Evolutionary conservation across 2,329 filamentous ascomycete species (phyloP), one percentile per base, ranked within the genome.

Genomic region (Harringtonia aguacate): DNA sequence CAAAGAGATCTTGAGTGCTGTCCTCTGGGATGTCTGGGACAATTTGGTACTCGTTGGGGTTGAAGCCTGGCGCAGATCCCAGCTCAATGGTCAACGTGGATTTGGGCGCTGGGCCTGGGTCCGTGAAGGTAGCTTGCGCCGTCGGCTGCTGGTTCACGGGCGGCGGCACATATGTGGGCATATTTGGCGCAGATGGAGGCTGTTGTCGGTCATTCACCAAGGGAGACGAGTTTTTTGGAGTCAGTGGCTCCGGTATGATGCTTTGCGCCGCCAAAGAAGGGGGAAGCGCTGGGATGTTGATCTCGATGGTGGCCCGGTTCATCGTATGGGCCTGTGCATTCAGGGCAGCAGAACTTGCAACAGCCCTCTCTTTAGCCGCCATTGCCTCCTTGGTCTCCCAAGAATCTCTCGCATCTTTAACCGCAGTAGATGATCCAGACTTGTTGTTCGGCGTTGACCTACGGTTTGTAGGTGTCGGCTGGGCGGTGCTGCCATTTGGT

Each of bases 1-100:
- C 70, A 18, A 82, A 65, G 3, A 76, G 61, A 40, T 74, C 76
- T 44, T 76, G 73, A 13, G 74, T 70, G 8, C 68, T 70, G 40
- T 73, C 67, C 18, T 74, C 67, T 1, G 67, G 61, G 2, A 63
- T 58, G 47, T 73, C 68, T 3, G 64, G 56, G 4, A 75, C 62
- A 13, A 71, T 64, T 3, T 68, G 48, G 48, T 73, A 78, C 39
- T 79, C 72, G n/a, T 69, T 65, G 44, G 64, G 70, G 47, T 73
- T 70, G 47, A 77, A 68, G 13, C 53, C 61, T 2, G 61, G 49
- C 10, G 55, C 55, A 2, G 57, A 55, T 1, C 61, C 58, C 12
- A 78, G 56, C 49, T 77, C 72, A n/a, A 77, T 68, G 18, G 63
- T 63, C 39, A 77, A 67, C 1, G 49, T 53, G 38, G 46, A 46